Base-by-base conservation (phyloP, 2,329 filamentous ascomycete species). In the Aotearoamyces nothofagi region DNA sequence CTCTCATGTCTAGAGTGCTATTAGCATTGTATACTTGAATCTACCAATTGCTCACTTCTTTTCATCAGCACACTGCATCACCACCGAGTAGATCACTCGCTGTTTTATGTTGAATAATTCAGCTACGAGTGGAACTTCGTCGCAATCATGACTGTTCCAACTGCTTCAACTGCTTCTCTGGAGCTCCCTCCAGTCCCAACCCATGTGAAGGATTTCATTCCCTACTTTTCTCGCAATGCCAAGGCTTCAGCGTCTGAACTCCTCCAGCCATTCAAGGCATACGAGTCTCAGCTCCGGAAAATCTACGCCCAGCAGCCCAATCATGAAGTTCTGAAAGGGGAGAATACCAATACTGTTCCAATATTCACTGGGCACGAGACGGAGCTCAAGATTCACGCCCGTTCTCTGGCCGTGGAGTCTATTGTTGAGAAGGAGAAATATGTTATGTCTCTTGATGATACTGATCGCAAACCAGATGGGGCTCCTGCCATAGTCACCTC, bases 301-400 rank as follows among this genome's bases (percentile, higher is more conserved):
- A 44, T 77, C 11, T 83, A 73, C 42, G 77, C 78, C 20, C 78
- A 82, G 43, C 61, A 78, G 27, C 70, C 71, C 5, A 51, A 57
- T 29, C 69, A 78, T 36, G 58, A 66, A 5, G 53, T 58, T 12
- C 55, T 78, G 11, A 48, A 66, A 17, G 62, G 77, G 37, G 59
- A 59, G 5, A 51, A 63, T 33, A 52, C 78, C 45, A 81, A 79
- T 40, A 55, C 78, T 14, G 54, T 80, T 5, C 74, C 78, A 1
- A 53, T 83, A 16, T 83, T 79, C 48, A 61, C 58, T 29, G 52
- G 63, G 10, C 54, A 63, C 33, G 69, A 73, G 29, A 41, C 58
- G 3, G 47, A 62, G 24, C 59, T 82, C 46, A 74, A 60, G 34
- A 64, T 73, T 29, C 66, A 71, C 25, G 73, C 75, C 29, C 66